phyloP scores from a whole-genome alignment of 2,329 filamentous ascomycete species.

The Leptoxyphium fumago region DNA sequence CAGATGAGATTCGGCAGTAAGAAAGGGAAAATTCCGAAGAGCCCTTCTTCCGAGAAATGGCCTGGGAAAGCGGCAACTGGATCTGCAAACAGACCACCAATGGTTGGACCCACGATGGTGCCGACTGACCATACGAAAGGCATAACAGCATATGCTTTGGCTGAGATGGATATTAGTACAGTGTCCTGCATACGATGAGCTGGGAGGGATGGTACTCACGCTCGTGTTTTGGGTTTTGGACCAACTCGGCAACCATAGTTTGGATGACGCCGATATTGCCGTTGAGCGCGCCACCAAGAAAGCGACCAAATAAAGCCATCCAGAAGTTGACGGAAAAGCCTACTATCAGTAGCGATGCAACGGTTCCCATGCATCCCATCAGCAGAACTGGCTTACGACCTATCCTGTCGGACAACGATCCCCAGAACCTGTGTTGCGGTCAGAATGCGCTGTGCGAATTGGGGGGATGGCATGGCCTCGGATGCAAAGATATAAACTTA shows the following conservation, averaged over 20 bases:
- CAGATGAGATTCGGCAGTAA: conserved; percentile 82
- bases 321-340: conserved; percentile 74
- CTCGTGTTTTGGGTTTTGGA: conserved; percentile 72
- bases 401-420: conserved; percentile 62
- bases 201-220: conserved; percentile 47
- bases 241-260: conserved; percentile 83
- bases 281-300: conserved; percentile 69
- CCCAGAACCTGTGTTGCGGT: conserved; percentile 47
- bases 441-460: not conserved
- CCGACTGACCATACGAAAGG: conserved; percentile 88
- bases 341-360: conserved; percentile 68
- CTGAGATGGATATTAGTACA: conserved; percentile 25
- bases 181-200: not conserved
- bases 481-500: conserved; percentile 7
- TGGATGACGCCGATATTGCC: conserved; percentile 67
- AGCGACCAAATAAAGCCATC: conserved; percentile 62
- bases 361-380: conserved; percentile 66
- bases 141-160: conserved; percentile 79
- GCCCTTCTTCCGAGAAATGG: conserved; percentile 48
- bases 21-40: conserved; percentile 73
- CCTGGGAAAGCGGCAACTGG: conserved; percentile 61
- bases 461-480: not conserved
- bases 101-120: conserved; percentile 75
- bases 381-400: conserved; percentile 78
- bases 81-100: conserved; percentile 75